These are phyloP conservation scores for Nannochloropsis oceanica DNA, from an alignment of 108 stramenopile species.

Conservation along the genomic window DNA sequence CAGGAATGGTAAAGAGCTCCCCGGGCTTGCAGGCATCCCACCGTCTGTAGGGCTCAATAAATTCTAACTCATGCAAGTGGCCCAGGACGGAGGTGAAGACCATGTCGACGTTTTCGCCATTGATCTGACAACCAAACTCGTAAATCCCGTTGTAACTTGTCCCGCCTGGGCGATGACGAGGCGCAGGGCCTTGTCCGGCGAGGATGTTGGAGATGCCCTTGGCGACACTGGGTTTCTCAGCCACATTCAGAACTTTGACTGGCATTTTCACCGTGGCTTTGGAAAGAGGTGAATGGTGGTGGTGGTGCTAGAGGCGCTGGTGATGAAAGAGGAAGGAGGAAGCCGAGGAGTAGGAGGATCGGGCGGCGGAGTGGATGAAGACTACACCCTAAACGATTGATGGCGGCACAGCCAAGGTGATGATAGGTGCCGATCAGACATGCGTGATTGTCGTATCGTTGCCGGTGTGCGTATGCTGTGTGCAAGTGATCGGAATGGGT, in stretches of 20 bases:
- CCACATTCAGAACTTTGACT: slow-evolving; percentile 62
- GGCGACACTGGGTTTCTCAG: slow-evolving; percentile 95
- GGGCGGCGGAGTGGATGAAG: too few relatives aligned
- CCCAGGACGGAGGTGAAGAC: slow-evolving; percentile 76
- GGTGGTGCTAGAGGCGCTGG: too few relatives aligned
- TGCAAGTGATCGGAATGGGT: too few relatives aligned
- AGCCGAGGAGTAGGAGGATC: too few relatives aligned
- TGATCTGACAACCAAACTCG: slow-evolving; percentile 14
- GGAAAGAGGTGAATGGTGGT: background rate
- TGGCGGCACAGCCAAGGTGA: too few relatives aligned
- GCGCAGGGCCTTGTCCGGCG: background rate
- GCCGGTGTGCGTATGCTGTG: too few relatives aligned
- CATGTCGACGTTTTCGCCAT: background rate
- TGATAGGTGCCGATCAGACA: too few relatives aligned
- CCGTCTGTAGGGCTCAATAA: slow-evolving; percentile 57
- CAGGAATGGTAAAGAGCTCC: slow-evolving; percentile 45
- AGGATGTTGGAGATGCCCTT: slow-evolving; percentile 57
- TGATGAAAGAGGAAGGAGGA: too few relatives aligned
- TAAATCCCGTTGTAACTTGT: slow-evolving; percentile 26
- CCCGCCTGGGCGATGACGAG: background rate
- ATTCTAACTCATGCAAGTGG: slow-evolving; percentile 87
- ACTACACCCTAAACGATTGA: too few relatives aligned
- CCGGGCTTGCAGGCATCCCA: slow-evolving; percentile 83
- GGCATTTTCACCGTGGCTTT: background rate
- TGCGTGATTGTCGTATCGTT: too few relatives aligned